Conservation (phyloP, 495 filamentous ascomycete species). For the Cenococcum geophilum region DNA sequence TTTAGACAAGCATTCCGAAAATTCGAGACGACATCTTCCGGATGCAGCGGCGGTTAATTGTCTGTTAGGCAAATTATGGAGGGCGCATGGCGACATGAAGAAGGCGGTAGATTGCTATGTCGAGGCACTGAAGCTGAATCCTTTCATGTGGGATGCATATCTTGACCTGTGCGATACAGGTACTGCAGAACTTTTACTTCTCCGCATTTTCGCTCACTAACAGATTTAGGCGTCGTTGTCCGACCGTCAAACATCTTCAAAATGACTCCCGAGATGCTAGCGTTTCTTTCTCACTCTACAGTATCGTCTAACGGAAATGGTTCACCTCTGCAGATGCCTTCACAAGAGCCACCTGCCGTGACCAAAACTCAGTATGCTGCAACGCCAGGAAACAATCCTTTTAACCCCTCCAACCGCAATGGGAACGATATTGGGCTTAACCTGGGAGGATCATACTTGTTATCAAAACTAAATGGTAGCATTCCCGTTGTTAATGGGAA, state of each 20-base stretch:
- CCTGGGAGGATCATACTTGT: conserved; percentile 27
- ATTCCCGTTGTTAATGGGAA: conserved; percentile 20
- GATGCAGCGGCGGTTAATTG: conserved; percentile 77
- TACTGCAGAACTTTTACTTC: conserved; percentile 20
- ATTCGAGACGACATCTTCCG: conserved; percentile 54
- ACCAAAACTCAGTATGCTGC: conserved; percentile 28
- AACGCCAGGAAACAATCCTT: conserved; percentile 38
- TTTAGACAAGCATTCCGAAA: conserved; percentile 60
- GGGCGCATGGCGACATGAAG: conserved; percentile 68
- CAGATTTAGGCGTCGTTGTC: conserved; percentile 36
- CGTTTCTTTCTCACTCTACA: conserved; percentile 40
- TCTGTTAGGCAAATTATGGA: conserved; percentile 80
- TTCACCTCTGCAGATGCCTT: neutral
- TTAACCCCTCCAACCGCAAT: conserved; percentile 29
- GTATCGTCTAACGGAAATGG: conserved; percentile 8
- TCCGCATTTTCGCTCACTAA: neutral
- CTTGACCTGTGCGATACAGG: conserved; percentile 66
- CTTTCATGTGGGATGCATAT: conserved; percentile 99
- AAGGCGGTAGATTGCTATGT: conserved; percentile 80
- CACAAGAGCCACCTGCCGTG: conserved; percentile 14
- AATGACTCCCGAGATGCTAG: conserved; percentile 59
- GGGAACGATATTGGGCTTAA: conserved; percentile 30
- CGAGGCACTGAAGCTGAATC: conserved; percentile 80
- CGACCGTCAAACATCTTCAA: conserved; percentile 80
- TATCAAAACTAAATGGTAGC: conserved; percentile 32